A percentile compares a stretch with the other conserved stretches of the same genome.
Evolutionary conservation across 1,284 basidiomycete genomes (phyloP).

Genomic region (Xerocomus nothofagi): DNA sequence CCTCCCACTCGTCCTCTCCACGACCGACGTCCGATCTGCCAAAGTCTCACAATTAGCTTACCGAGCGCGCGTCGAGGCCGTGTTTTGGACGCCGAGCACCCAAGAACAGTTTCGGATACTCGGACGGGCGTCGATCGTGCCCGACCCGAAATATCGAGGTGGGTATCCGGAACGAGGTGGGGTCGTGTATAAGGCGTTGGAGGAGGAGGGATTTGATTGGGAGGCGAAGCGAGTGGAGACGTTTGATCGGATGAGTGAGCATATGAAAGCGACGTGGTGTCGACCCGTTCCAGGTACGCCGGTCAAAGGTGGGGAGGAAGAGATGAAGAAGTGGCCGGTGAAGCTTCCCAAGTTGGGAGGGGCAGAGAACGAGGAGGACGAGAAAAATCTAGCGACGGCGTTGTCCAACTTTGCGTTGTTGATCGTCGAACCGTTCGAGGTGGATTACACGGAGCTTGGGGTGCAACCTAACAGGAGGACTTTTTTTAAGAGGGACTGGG

Average conservation of each 20-base stretch:
- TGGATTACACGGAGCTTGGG: constrained; percentile 63
- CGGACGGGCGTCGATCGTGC: constrained; percentile 49
- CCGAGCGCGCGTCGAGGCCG: constrained; percentile 49
- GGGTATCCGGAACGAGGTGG: constrained; percentile 21
- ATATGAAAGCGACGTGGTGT: constrained; percentile 67
- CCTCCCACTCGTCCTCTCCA: constrained; percentile 54
- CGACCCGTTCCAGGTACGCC: constrained; percentile 55
- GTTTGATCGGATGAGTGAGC: constrained; percentile 53
- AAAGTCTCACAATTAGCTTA: constrained; percentile 52
- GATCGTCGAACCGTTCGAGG: constrained; percentile 59
- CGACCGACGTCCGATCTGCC: constrained; percentile 61
- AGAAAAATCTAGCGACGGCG: constrained; percentile 48
- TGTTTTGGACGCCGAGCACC: constrained; percentile 59
- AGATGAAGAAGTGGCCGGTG: constrained; percentile 56
- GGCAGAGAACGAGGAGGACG: constrained; percentile 43
- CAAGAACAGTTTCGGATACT: constrained; percentile 61
- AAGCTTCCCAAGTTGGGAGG: constrained; percentile 43
- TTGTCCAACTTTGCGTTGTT: constrained; percentile 64
- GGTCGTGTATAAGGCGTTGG: constrained; percentile 40
- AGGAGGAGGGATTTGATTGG: constrained; percentile 54
- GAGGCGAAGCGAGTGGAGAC: constrained; percentile 52
- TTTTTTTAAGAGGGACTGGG: constrained; percentile 41
- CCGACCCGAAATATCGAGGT: constrained; percentile 36
- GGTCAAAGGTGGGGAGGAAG: constrained; percentile 49
- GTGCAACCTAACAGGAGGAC: constrained; percentile 56